Conservation (phyloP, 176 grass and related monocot species). For the Zoysia japonica region DNA sequence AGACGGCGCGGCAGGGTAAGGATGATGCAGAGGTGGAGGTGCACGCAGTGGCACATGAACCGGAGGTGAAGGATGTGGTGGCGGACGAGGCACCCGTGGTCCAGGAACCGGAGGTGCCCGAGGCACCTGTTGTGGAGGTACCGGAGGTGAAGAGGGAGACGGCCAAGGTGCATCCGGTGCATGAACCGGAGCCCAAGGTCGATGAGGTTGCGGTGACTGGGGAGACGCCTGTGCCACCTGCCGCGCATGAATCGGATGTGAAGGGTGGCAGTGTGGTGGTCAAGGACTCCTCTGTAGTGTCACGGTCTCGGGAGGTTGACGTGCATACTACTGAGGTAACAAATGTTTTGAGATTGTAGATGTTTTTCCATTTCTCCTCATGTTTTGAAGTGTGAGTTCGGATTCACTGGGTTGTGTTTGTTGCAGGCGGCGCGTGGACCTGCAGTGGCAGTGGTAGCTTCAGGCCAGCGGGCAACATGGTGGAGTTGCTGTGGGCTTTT, state of each 20-base stretch:
- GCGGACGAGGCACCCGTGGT: conserved; percentile 27
- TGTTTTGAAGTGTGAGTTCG: conserved; percentile 32
- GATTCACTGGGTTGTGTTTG: conserved; percentile 22
- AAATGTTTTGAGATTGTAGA: not conserved
- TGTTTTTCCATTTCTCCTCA: not conserved
- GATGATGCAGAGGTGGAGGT: conserved; percentile 34
- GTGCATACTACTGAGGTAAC: conserved; percentile 44
- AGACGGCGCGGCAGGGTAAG: conserved; percentile 32
- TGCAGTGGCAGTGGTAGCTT: conserved; percentile 36
- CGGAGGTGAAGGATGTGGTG: conserved; percentile 46
- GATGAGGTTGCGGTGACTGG: conserved; percentile 21
- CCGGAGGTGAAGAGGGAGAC: conserved; percentile 31
- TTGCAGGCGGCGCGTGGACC: conserved; percentile 42
- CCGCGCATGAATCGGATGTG: conserved; percentile 31
- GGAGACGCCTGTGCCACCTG: conserved; percentile 29
- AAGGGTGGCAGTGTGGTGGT: conserved; percentile 26
- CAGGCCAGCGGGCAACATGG: conserved; percentile 54
- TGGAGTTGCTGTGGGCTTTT: conserved; percentile 85
- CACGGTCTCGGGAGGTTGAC: conserved; percentile 35
- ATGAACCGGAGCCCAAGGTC: conserved; percentile 23
- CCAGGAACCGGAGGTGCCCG: conserved; percentile 32
- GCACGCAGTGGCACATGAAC: conserved; percentile 39
- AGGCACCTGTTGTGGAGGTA: conserved; percentile 19
- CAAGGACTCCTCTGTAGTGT: conserved; percentile 23
- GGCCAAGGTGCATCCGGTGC: conserved; percentile 27